A percentile compares a stretch with the other conserved stretches of the same genome.
Evolutionary conservation across 352 stramenopile species (phyloP).

Genomic region (Globisporangium sylvaticum): DNA sequence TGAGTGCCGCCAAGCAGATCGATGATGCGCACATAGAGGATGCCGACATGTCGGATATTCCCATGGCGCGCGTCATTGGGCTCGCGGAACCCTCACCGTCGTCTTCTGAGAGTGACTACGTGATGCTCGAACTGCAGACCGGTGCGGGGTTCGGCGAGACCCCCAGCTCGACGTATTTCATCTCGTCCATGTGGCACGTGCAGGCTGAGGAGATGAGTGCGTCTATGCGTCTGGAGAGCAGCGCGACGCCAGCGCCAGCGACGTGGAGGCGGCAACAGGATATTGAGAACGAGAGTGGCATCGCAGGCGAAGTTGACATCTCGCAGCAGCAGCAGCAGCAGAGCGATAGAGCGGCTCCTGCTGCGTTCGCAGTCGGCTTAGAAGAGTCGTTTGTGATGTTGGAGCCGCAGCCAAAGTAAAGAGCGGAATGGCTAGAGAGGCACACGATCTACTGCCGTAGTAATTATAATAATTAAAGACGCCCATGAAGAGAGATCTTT

Average conservation of each 20-base stretch:
- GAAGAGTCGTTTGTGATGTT: conserved; percentile 79
- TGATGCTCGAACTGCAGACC: conserved; percentile 79
- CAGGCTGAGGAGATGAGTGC: conserved; percentile 76
- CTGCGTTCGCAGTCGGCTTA: conserved; percentile 18
- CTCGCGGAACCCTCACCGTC: conserved; percentile 14
- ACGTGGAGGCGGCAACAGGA: conserved; percentile 8
- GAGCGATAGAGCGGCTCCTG: conserved; percentile 14
- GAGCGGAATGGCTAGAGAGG: neutral
- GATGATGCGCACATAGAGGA: conserved; percentile 1
- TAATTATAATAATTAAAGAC: conserved; percentile 8
- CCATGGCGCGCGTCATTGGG: conserved; percentile 52
- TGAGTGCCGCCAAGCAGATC: conserved; percentile 29
- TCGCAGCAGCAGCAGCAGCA: neutral
- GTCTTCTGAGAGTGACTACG: conserved; percentile 65
- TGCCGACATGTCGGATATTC: conserved; percentile 33
- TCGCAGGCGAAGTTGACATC: neutral
- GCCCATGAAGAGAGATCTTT: neutral
- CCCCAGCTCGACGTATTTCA: conserved; percentile 69
- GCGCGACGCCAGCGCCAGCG: neutral
- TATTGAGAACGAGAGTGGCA: conserved; percentile 4
- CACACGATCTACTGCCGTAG: neutral
- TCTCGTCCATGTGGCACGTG: conserved; percentile 75
- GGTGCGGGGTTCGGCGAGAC: conserved; percentile 46
- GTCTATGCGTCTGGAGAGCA: conserved; percentile 44
- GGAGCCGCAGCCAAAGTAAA: conserved; percentile 29